Evolutionary conservation across 2,329 filamentous ascomycete species (phyloP), one percentile per base, ranked within the genome.

Genomic region (Cladosporium sphaerospermum): DNA sequence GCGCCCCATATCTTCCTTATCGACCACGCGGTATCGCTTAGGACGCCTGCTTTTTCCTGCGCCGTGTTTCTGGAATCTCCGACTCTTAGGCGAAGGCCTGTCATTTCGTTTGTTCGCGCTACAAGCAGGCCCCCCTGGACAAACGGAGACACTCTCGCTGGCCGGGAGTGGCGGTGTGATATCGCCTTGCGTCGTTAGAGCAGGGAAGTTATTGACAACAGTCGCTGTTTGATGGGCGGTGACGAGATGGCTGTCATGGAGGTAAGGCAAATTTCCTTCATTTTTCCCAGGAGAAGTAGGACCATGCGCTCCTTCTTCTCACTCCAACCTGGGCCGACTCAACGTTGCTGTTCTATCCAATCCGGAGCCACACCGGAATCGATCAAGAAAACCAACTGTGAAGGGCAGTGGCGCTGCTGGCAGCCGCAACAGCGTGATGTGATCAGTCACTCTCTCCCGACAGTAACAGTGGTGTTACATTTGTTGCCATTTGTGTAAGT

Each of bases 201-300:
- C 41, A 51, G 48, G 48, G 48, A 31, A 31, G 16, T 41, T 32
- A 19, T 44, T 31, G 40, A 42, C 37, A 37, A 37, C 40, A 18
- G 40, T 33, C 16, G 36, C n/a, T 39, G n/a, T 39, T 39, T 36
- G 37, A 42, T 50, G 47, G 47, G 39, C 48, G 40, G 36, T 41
- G 51, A 46, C 43, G 44, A 41, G 48, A 51, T 53, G 45, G 56
- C 52, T 14, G 46, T 48, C 52, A 56, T 56, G 56, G 54, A 56
- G 56, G 56, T 57, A 57, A 57, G 53, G 56, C 40, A n/a, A 33
- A 28, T 28, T 28, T 28, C 23, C 23, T 28, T 28, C 23, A 28
- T 28, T 5, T 28, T 28, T 28, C 7, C 23, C 23, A 28, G 23
- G 23, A 28, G 23, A 28, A 28, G 23, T 28, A 28, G 5, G 23